A percentile compares a stretch with the other conserved stretches of the same genome.
Conservation (phyloP, 345 rosid species). For the Litchi chinensis region DNA sequence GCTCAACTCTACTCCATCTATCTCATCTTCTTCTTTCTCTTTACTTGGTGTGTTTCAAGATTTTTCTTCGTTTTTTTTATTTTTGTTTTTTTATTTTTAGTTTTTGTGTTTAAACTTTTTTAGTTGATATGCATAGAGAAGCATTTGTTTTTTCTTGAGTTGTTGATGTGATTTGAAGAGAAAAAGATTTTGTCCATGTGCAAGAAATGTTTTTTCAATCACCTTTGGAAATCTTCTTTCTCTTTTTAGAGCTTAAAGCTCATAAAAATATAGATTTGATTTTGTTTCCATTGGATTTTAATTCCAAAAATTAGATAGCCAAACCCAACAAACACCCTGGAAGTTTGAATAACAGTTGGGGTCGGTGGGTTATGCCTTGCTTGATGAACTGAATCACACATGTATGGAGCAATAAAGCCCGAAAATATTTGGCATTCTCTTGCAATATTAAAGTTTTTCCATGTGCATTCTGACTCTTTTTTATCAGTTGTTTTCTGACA, state of each 20-base stretch:
- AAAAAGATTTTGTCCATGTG: background rate
- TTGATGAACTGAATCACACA: slow-evolving; percentile 15
- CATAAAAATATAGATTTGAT: background rate
- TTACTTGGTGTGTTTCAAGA: slow-evolving; percentile 6
- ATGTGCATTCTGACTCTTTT: background rate
- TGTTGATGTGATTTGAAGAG: background rate
- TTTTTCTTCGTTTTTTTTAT: background rate
- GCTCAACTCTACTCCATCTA: background rate
- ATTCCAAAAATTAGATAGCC: background rate
- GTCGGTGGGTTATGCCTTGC: slow-evolving; percentile 18
- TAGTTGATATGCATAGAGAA: slow-evolving; percentile 2
- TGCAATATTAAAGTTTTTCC: background rate
- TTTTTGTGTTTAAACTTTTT: background rate
- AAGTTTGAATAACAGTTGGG: slow-evolving; percentile 6
- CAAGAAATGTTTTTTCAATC: background rate
- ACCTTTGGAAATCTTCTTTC: background rate
- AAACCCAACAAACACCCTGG: background rate
- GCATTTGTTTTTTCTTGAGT: background rate
- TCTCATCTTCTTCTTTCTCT: background rate
- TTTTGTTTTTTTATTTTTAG: background rate
- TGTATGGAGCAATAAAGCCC: slow-evolving; percentile 20
- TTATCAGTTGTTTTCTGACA: background rate
- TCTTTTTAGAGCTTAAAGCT: background rate
- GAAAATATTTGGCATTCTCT: slow-evolving; percentile 4
- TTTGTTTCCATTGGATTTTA: background rate